These are phyloP conservation scores for Chlorella vulgaris DNA, from an alignment of 139 green algal genomes.

Conservation along the genomic window DNA sequence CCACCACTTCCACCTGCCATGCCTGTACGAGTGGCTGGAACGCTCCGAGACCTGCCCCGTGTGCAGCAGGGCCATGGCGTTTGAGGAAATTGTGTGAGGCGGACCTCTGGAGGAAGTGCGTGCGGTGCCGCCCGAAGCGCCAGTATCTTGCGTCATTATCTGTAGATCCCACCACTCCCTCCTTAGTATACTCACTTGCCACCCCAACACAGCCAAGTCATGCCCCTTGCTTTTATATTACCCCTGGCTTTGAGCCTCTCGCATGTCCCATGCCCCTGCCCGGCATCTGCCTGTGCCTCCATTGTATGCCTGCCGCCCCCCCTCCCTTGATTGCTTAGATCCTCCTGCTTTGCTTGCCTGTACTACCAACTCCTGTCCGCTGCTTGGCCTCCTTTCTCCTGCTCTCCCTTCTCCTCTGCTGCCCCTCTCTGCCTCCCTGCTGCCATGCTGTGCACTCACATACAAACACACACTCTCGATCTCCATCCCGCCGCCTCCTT, in stretches of 20 bases:
- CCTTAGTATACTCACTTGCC: too few species aligned
- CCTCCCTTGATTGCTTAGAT: not conserved
- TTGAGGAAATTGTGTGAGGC: constrained; percentile 16
- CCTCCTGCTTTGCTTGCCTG: not conserved
- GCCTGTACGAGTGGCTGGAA: constrained; percentile 94
- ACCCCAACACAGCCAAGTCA: too few species aligned
- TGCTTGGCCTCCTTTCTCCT: not conserved
- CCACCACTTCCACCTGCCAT: constrained; percentile 92
- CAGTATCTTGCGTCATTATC: too few species aligned
- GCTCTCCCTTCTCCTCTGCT: not conserved
- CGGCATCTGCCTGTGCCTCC: too few species aligned
- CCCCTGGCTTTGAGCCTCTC: too few species aligned
- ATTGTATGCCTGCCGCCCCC: not conserved
- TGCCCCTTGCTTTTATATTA: too few species aligned
- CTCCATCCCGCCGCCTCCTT: too few species aligned
- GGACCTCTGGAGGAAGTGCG: not conserved
- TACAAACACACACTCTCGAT: too few species aligned
- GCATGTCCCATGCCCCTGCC: too few species aligned
- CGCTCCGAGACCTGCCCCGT: constrained; percentile 83
- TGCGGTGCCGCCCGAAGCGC: too few species aligned
- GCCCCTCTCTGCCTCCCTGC: not conserved
- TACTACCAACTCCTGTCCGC: not conserved
- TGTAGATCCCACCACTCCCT: too few species aligned
- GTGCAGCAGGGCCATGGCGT: not conserved
- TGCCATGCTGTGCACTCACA: too few species aligned